Evolutionary conservation across 2,329 filamentous ascomycete species (phyloP).

Genomic region (Raffaelea ambrosiae): DNA sequence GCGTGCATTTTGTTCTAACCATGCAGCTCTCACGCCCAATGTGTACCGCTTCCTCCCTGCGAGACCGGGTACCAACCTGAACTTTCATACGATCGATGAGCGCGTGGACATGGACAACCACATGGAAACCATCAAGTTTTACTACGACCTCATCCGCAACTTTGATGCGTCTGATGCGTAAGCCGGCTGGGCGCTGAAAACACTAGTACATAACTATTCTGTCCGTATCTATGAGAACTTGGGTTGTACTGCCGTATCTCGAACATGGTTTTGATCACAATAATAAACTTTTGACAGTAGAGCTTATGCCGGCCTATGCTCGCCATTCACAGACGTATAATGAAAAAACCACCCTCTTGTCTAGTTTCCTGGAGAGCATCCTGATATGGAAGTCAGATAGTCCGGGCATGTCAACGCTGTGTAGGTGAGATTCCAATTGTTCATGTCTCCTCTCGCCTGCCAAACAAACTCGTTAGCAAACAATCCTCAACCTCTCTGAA

Average conservation of each 20-base stretch:
- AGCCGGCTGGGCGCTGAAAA: too few relatives aligned
- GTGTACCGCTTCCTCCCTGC: slow-evolving; percentile 40
- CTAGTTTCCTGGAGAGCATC: slow-evolving; percentile 1
- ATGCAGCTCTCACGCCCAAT: slow-evolving; percentile 27
- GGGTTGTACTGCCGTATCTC: too few relatives aligned
- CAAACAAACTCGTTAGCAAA: too few relatives aligned
- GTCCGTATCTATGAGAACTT: too few relatives aligned
- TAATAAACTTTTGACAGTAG: too few relatives aligned
- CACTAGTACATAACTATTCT: too few relatives aligned
- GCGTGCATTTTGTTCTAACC: background rate
- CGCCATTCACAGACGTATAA: too few relatives aligned
- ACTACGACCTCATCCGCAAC: slow-evolving; percentile 29
- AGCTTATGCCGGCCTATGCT: too few relatives aligned
- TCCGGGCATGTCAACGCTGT: slow-evolving; percentile 5
- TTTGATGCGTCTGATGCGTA: slow-evolving; percentile 22
- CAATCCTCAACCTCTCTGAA: too few relatives aligned
- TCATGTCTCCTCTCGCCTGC: too few relatives aligned
- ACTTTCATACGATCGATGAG: slow-evolving; percentile 33
- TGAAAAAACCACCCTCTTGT: too few relatives aligned
- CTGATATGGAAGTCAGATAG: slow-evolving; percentile 1
- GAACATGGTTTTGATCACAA: too few relatives aligned
- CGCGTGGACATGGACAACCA: slow-evolving; percentile 25
- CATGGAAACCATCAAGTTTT: slow-evolving; percentile 27
- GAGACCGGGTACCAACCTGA: slow-evolving; percentile 21
- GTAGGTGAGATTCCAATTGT: slow-evolving; percentile 4